phyloP scores from a whole-genome alignment of 768 basidiomycete genomes.

The Russula compacta region DNA sequence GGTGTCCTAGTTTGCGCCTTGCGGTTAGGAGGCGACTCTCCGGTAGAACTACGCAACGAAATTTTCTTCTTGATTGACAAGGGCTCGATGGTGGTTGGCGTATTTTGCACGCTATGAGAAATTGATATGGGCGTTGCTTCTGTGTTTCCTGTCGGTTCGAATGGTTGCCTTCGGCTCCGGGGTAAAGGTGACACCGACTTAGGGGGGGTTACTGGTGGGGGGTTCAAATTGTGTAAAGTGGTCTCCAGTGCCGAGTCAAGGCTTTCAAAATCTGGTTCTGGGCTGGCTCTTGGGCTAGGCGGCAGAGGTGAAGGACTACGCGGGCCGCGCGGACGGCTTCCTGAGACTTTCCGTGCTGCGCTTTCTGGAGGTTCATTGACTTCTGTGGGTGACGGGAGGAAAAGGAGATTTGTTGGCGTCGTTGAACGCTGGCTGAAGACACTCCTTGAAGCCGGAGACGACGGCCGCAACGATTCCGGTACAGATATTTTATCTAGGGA shows the following conservation, averaged over 20 bases:
- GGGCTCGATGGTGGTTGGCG: slow-evolving; percentile 52
- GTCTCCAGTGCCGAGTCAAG: slow-evolving; percentile 38
- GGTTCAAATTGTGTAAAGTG: slow-evolving; percentile 26
- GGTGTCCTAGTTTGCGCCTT: slow-evolving; percentile 31
- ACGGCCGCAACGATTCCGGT: slow-evolving; percentile 43
- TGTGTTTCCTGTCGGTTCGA: slow-evolving; percentile 43
- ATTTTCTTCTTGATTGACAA: slow-evolving; percentile 81
- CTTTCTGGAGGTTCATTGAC: slow-evolving; percentile 34
- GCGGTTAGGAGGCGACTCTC: slow-evolving; percentile 29
- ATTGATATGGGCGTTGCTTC: slow-evolving; percentile 45
- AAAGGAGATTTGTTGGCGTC: slow-evolving; percentile 33
- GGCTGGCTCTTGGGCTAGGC: slow-evolving; percentile 32
- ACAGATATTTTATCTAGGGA: slow-evolving; percentile 54
- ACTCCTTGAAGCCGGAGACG: slow-evolving; percentile 43
- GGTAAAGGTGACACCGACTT: slow-evolving; percentile 45
- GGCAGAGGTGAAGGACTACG: slow-evolving; percentile 66
- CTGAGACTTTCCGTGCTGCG: slow-evolving; percentile 40
- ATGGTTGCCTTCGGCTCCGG: slow-evolving; percentile 62
- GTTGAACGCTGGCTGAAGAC: slow-evolving; percentile 35
- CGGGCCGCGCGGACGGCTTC: slow-evolving; percentile 64
- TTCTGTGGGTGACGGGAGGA: slow-evolving; percentile 34
- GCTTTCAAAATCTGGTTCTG: slow-evolving; percentile 33
- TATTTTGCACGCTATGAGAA: slow-evolving; percentile 23
- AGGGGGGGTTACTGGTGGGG: slow-evolving; percentile 22
- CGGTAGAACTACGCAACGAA: slow-evolving; percentile 43